phyloP scores from a whole-genome alignment of 306 rosid genomes.

The Cicer arietinum region DNA sequence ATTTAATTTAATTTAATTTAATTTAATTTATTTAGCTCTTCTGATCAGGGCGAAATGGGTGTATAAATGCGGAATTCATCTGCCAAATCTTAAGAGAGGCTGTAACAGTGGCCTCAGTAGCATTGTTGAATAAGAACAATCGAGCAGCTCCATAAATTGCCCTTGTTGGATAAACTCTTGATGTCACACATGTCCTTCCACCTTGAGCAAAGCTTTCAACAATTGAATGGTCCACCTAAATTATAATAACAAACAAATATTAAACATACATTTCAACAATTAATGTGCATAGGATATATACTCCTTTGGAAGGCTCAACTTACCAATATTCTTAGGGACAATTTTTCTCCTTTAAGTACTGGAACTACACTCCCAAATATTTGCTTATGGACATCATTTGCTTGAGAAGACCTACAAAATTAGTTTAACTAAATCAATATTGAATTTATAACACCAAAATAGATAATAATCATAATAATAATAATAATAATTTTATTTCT shows the following conservation, averaged over 20 bases:
- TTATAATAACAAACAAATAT: neutral
- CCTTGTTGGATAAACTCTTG: slow-evolving; percentile 84
- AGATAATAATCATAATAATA: too few species aligned
- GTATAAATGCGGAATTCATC: slow-evolving; percentile 94
- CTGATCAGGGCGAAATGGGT: slow-evolving; percentile 59
- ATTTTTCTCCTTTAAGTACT: slow-evolving; percentile 70
- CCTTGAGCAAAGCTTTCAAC: slow-evolving; percentile 95
- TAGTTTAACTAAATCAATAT: slow-evolving; percentile 8
- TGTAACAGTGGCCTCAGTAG: slow-evolving; percentile 65
- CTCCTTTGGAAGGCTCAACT: slow-evolving; percentile 38
- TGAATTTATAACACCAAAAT: neutral
- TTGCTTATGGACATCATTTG: slow-evolving; percentile 69
- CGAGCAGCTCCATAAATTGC: slow-evolving; percentile 89
- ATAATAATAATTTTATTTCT: neutral
- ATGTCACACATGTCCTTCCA: slow-evolving; percentile 79
- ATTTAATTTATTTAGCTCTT: neutral
- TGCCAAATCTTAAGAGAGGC: slow-evolving; percentile 84
- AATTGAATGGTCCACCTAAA: slow-evolving; percentile 89
- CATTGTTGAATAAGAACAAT: slow-evolving; percentile 84
- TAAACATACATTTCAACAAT: neutral
- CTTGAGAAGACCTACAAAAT: slow-evolving; percentile 69
- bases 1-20: neutral
- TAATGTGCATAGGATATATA: neutral
- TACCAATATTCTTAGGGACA: slow-evolving; percentile 72
- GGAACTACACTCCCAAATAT: slow-evolving; percentile 73